phyloP scores from a whole-genome alignment of 805 yeast genomes.

The Schwanniomyces yamadae region DNA sequence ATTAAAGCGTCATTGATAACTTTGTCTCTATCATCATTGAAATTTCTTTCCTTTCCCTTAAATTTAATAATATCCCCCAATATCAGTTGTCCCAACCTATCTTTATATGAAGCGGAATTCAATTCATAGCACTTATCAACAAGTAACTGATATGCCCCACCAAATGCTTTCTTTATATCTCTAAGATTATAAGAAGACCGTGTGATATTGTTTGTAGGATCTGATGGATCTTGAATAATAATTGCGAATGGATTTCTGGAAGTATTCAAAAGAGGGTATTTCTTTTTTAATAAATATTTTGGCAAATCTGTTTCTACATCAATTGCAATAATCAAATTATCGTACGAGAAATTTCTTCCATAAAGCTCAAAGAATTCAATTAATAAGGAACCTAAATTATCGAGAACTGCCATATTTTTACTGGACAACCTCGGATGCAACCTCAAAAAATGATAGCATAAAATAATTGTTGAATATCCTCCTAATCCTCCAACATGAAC shows the following conservation, averaged over 20 bases:
- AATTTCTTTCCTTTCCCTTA: slow-evolving; percentile 72
- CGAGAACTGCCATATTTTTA: slow-evolving; percentile 60
- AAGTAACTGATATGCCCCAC: slow-evolving; percentile 80
- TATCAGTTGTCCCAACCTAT: slow-evolving; percentile 68
- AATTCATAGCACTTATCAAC: slow-evolving; percentile 74
- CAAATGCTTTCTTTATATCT: slow-evolving; percentile 80
- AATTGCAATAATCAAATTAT: slow-evolving; percentile 68
- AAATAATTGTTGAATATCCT: slow-evolving; percentile 88
- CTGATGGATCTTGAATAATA: slow-evolving; percentile 88
- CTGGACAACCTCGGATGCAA: slow-evolving; percentile 78
- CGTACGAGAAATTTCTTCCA: slow-evolving; percentile 87
- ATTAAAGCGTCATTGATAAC: slow-evolving; percentile 61
- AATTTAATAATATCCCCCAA: slow-evolving; percentile 77
- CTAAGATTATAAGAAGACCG: slow-evolving; percentile 80
- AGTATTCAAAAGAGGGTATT: slow-evolving; percentile 50
- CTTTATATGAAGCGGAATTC: slow-evolving; percentile 61
- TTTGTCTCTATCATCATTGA: slow-evolving; percentile 66
- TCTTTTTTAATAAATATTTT: slow-evolving; percentile 61
- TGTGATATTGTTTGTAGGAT: slow-evolving; percentile 76
- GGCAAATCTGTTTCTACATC: slow-evolving; percentile 49
- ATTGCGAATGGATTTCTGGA: slow-evolving; percentile 57
- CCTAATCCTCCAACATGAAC: slow-evolving; percentile 95
- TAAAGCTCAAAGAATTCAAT: slow-evolving; percentile 92
- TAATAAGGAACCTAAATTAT: slow-evolving; percentile 80
- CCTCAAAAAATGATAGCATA: slow-evolving; percentile 73